These are phyloP conservation scores for Aspergillus uvarum DNA, from an alignment of 2,329 filamentous ascomycete genomes.

Conservation along the genomic window DNA sequence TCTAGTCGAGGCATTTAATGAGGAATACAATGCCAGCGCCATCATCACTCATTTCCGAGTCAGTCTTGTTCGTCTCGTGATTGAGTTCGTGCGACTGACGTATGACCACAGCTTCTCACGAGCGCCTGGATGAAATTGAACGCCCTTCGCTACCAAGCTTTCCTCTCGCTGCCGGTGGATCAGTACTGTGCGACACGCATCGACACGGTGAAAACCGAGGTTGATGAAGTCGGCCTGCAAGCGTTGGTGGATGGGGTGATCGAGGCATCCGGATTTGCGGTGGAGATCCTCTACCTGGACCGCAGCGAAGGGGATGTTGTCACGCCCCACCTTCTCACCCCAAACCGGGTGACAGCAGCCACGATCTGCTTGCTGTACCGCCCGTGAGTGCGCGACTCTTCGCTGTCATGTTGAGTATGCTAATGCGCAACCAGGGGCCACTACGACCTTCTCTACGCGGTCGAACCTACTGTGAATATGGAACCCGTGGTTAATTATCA, in stretches of 20 bases:
- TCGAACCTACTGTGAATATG: slow-evolving; percentile 45
- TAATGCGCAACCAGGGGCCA: slow-evolving; percentile 61
- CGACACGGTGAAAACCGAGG: slow-evolving; percentile 75
- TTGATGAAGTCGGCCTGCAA: slow-evolving; percentile 83
- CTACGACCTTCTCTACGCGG: slow-evolving; percentile 89
- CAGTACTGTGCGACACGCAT: slow-evolving; percentile 70
- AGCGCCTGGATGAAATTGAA: slow-evolving; percentile 81
- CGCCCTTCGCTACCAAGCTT: slow-evolving; percentile 67
- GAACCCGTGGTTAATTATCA: slow-evolving; percentile 43
- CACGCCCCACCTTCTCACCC: slow-evolving; percentile 50
- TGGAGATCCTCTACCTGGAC: slow-evolving; percentile 91
- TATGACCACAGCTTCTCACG: slow-evolving; percentile 65
- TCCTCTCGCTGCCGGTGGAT: slow-evolving; percentile 64
- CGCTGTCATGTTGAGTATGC: slow-evolving; percentile 1
- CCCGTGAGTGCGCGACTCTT: slow-evolving; percentile 51
- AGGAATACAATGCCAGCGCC: slow-evolving; percentile 63
- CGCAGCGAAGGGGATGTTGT: slow-evolving; percentile 75
- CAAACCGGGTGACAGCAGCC: slow-evolving; percentile 50
- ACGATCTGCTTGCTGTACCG: slow-evolving; percentile 68
- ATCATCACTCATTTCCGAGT: slow-evolving; percentile 83
- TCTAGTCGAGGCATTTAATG: slow-evolving; percentile 72
- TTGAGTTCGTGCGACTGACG: slow-evolving; percentile 19
- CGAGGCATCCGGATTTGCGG: slow-evolving; percentile 71
- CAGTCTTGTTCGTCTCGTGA: slow-evolving; percentile 24
- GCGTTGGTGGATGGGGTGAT: slow-evolving; percentile 77